Conservation (phyloP, 1,284 basidiomycete species). For the Ceratobasidium sp. region DNA sequence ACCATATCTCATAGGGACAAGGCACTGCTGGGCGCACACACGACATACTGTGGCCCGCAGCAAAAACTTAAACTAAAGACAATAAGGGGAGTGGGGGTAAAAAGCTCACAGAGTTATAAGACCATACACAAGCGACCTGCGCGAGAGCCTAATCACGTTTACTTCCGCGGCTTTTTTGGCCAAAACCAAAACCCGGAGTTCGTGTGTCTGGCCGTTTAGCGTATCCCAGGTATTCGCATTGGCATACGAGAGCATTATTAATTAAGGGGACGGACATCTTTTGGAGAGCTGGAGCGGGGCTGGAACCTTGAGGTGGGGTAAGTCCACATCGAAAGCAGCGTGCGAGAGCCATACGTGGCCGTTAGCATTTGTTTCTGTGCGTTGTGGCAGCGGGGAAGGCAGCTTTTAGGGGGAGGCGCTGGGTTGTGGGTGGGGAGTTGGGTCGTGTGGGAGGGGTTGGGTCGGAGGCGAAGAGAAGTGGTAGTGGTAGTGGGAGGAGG, state of each 20-base stretch:
- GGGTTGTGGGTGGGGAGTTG: too few relatives aligned
- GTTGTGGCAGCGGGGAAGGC: constrained; percentile 41
- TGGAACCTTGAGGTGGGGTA: constrained; percentile 35
- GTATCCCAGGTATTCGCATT: constrained; percentile 29
- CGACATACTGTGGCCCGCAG: constrained; percentile 6
- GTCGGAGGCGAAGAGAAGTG: neutral
- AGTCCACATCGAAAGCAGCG: constrained; percentile 37
- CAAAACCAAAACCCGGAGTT: neutral
- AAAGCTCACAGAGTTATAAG: constrained; percentile 39
- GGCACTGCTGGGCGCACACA: neutral
- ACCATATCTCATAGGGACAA: neutral
- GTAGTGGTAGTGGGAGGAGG: neutral
- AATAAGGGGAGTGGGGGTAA: constrained; percentile 2
- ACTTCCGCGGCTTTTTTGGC: neutral
- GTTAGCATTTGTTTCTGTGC: constrained; percentile 20
- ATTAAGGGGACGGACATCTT: neutral
- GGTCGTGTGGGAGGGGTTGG: neutral
- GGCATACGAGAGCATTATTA: constrained; percentile 32
- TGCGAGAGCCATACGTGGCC: constrained; percentile 40
- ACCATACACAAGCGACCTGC: constrained; percentile 44
- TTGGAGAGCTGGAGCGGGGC: constrained; percentile 34
- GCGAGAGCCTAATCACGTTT: constrained; percentile 37
- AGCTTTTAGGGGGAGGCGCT: neutral
- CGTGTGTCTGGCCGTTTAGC: constrained; percentile 26
- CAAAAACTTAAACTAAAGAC: neutral